Evolutionary conservation across 768 basidiomycete species (phyloP), one percentile per base, ranked within the genome.

Genomic region (Mycena haematopus): DNA sequence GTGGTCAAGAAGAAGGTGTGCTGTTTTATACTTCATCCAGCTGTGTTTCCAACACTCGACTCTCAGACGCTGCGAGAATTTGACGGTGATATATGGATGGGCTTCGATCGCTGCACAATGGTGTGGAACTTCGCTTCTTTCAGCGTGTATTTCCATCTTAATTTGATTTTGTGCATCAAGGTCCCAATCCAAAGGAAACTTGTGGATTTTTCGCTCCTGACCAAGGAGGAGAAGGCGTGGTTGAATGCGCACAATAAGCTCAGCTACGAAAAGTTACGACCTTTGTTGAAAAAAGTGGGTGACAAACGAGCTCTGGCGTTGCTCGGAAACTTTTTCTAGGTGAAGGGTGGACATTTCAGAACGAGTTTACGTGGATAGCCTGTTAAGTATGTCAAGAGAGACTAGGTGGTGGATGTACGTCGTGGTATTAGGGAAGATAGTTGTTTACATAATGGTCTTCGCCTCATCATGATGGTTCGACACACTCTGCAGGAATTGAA

Each of bases 111-210:
- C 1, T 74, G 90, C 63, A 90, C 89, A 2, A 83, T 87, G 76
- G 89, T 64, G 36, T n/a, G n/a, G n/a, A n/a, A n/a, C n/a, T n/a
- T n/a, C 13, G 58, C 14, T 14, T n/a, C 15, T 9, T 14, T 36
- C 6, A 35, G 10, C 13, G 9, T 45, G 7, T n/a, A 3, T 22
- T 44, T 42, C 10, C 9, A 19, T 15, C 9, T 22, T 36, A 8
- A 22, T 2, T 21, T 55, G 35, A 52, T 31, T 21, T 29, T 29
- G 14, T n/a, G 5, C 19, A 4, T 13, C 7, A 24, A 64, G 63
- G 51, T 91, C 24, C 90, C 90, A 0, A 91, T 91, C 69, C 84
- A 88, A 73, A 83, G 83, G 3, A 81, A 80, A 67, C 82, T 92
- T 76, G 82, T 91, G 51, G 83, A 87, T 61, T 83, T 79, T 56